A percentile compares a stretch with the other conserved stretches of the same genome.
These are phyloP conservation scores for Ustilago vetiveriae DNA, from an alignment of 1,284 basidiomycete genomes.

Conservation along the genomic window DNA sequence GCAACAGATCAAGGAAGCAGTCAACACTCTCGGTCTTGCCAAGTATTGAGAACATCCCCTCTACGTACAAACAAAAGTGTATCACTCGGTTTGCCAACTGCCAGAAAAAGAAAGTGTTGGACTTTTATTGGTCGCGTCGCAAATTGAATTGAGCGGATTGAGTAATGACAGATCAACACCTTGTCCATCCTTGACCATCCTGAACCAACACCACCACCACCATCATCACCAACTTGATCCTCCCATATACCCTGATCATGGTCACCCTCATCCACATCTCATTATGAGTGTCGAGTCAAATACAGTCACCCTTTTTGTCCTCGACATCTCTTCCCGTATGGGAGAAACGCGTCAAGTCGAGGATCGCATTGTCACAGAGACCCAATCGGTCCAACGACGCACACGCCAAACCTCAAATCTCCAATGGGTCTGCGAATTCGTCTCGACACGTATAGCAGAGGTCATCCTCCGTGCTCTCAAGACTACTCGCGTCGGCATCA, in stretches of 20 bases:
- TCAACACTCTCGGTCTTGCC: conserved; percentile 43
- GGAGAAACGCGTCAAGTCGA: conserved; percentile 69
- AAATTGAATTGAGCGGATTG: conserved; percentile 2
- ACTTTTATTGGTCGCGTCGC: too few relatives aligned
- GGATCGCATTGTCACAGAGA: conserved; percentile 40
- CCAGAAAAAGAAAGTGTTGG: conserved; percentile 18
- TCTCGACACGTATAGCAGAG: conserved; percentile 86
- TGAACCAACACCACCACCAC: background rate
- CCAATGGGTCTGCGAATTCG: conserved; percentile 82
- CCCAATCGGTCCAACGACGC: conserved; percentile 68
- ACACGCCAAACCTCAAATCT: conserved; percentile 73
- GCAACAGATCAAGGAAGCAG: conserved; percentile 50
- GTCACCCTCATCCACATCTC: background rate
- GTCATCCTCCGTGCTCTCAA: conserved; percentile 90
- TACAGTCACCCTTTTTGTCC: conserved; percentile 72
- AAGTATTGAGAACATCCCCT: too few relatives aligned
- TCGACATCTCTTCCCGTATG: conserved; percentile 89
- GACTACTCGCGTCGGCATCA: conserved; percentile 87
- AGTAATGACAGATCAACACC: too few relatives aligned
- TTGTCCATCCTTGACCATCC: too few relatives aligned
- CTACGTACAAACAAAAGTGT: too few relatives aligned
- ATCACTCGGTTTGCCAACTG: too few relatives aligned
- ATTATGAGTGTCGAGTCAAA: conserved; percentile 45
- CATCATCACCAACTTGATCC: conserved; percentile 3
- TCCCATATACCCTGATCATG: conserved; percentile 10